Evolutionary conservation across 192 early-diverging fungal genomes (phyloP).

Genomic region (Dimargaris xerosporica): DNA sequence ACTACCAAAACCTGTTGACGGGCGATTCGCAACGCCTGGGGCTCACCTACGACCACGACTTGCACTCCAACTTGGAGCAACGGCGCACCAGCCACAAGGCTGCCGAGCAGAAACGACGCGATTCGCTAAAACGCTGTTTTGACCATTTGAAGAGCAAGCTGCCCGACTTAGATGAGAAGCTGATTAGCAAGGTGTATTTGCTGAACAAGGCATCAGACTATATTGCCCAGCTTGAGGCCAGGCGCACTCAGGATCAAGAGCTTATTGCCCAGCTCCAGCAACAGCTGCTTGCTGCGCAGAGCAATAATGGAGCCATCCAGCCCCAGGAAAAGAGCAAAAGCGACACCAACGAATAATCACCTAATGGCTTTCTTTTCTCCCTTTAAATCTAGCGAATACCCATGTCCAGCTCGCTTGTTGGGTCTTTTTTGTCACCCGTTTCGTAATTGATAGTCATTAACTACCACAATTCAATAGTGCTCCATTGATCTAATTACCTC

Average conservation of each 20-base stretch:
- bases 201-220: slow-evolving; percentile 49
- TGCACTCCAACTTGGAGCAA: slow-evolving; percentile 61
- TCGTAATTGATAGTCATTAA: no score
- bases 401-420: no score
- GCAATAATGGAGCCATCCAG: no score
- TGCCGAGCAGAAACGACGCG: slow-evolving; percentile 90
- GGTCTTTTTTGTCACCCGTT: no score
- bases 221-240: slow-evolving; percentile 27
- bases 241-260: not conserved
- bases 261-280: not conserved
- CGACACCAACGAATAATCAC: no score
- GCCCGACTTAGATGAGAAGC: slow-evolving; percentile 61
- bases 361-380: no score
- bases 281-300: no score
- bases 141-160: slow-evolving; percentile 55
- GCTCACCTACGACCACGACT: slow-evolving; percentile 53
- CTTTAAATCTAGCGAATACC: no score
- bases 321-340: no score
- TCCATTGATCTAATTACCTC: no score
- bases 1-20: slow-evolving; percentile 80
- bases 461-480: no score
- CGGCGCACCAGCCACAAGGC: slow-evolving; percentile 86
- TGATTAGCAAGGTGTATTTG: slow-evolving; percentile 74
- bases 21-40: slow-evolving; percentile 74
- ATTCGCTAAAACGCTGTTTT: slow-evolving; percentile 83